Evolutionary conservation across 768 basidiomycete species (phyloP).

Genomic region (Mycena capillaripes): DNA sequence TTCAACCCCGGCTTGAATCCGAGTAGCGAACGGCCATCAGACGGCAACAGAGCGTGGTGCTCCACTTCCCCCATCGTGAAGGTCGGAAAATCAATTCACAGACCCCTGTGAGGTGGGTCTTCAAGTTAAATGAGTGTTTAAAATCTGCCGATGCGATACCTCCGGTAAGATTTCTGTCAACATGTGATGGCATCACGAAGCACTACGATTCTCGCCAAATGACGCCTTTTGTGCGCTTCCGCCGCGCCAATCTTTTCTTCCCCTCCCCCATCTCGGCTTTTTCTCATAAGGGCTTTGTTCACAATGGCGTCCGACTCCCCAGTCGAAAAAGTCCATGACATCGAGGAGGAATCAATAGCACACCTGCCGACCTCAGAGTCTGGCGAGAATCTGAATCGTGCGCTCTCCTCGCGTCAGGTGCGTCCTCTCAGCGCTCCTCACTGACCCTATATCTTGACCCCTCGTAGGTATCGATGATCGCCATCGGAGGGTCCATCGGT

Average conservation of each 20-base stretch:
- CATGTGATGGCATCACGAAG: not conserved
- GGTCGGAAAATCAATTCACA: no score
- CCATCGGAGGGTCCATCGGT: conserved; percentile 24
- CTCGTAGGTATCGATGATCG: conserved; percentile 20
- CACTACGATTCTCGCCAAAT: conserved; percentile 3
- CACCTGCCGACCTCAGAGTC: conserved; percentile 12
- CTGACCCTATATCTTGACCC: not conserved
- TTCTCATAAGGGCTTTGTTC: not conserved
- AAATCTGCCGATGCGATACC: no score
- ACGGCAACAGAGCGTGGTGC: no score
- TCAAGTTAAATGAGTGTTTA: no score
- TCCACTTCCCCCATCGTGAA: no score
- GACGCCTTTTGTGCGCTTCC: conserved; percentile 21
- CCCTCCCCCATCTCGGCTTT: not conserved
- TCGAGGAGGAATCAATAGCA: conserved; percentile 15
- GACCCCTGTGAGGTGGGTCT: no score
- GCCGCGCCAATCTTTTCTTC: conserved; percentile 13
- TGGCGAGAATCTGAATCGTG: conserved; percentile 20
- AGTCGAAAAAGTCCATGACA: conserved; percentile 16
- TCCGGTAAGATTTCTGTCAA: no score
- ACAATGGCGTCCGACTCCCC: conserved; percentile 12
- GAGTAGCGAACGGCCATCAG: no score
- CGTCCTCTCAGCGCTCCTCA: not conserved
- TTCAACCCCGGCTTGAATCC: no score
- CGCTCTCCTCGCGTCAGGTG: conserved; percentile 26